Conservation (phyloP, 192 early-diverging fungal genomes). For the Spizellomyces sp. region DNA sequence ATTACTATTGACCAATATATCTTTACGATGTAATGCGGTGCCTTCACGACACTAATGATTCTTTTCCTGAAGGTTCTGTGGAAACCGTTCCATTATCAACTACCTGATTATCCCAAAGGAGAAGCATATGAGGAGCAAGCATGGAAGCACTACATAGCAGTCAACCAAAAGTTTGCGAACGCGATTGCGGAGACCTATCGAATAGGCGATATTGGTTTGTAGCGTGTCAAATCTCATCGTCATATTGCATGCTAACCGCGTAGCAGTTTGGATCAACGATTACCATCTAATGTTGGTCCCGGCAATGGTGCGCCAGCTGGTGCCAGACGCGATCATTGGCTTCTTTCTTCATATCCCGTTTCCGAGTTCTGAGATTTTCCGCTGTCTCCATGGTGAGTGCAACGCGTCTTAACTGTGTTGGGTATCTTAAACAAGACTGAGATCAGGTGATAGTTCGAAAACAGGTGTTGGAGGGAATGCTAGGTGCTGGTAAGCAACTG, state of each 20-base stretch:
- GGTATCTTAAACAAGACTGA: neutral
- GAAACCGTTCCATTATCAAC: conserved; percentile 96
- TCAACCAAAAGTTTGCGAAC: conserved; percentile 87
- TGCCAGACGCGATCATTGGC: conserved; percentile 87
- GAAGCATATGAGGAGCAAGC: conserved; percentile 74
- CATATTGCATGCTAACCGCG: conserved; percentile 16
- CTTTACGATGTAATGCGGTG: neutral
- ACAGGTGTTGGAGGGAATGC: conserved; percentile 51
- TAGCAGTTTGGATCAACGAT: conserved; percentile 90
- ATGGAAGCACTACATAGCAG: conserved; percentile 81
- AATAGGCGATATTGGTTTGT: conserved; percentile 77
- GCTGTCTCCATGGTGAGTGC: conserved; percentile 72
- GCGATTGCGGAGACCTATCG: conserved; percentile 75
- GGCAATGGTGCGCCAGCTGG: conserved; percentile 75
- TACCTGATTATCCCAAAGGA: conserved; percentile 84
- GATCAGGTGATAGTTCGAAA: conserved; percentile 32
- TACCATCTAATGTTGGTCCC: conserved; percentile 97
- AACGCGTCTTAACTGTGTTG: neutral
- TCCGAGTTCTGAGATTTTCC: conserved; percentile 93
- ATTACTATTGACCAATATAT: no score
- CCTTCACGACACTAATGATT: neutral
- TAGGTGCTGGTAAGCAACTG: conserved; percentile 37
- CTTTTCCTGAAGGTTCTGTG: conserved; percentile 71
- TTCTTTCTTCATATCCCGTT: conserved; percentile 98
- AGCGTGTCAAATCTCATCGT: conserved; percentile 28